These are phyloP conservation scores for Triadica sebifera DNA, from an alignment of 345 rosid species.

Conservation along the genomic window DNA sequence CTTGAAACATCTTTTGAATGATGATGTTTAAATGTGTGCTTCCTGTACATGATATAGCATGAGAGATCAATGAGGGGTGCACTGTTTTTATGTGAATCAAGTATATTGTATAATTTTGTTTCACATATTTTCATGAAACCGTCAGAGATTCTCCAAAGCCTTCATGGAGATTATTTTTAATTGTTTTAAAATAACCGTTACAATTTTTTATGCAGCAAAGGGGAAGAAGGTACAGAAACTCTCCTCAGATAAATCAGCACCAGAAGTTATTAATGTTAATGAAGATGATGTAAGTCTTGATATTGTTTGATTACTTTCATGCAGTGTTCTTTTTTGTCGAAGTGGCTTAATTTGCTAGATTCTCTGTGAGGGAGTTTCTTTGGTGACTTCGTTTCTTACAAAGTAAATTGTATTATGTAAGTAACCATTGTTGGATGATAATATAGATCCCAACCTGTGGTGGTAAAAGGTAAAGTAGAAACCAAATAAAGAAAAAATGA, in stretches of 20 bases:
- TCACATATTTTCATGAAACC: not conserved
- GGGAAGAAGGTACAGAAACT: conserved; percentile 25
- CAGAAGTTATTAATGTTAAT: conserved; percentile 26
- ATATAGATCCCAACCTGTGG: too few species aligned
- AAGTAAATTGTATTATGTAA: not conserved
- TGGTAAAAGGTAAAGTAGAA: too few species aligned
- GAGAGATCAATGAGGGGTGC: not conserved
- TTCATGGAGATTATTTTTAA: not conserved
- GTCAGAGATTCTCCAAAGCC: not conserved
- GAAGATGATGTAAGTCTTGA: conserved; percentile 37
- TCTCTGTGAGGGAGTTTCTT: not conserved
- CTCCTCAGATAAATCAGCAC: conserved; percentile 18
- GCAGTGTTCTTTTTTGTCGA: not conserved
- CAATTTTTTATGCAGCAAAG: conserved; percentile 31
- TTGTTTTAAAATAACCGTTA: not conserved
- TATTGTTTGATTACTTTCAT: not conserved
- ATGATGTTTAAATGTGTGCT: not conserved
- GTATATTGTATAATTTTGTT: not conserved
- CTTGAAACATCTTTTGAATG: not conserved
- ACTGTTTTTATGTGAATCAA: not conserved
- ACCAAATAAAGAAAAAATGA: too few species aligned
- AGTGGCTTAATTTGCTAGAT: not conserved
- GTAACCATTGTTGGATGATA: too few species aligned
- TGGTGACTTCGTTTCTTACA: not conserved
- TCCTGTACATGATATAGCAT: not conserved